Base-by-base conservation (phyloP, 2,329 filamentous ascomycete genomes). In the Xylaria sp. region DNA sequence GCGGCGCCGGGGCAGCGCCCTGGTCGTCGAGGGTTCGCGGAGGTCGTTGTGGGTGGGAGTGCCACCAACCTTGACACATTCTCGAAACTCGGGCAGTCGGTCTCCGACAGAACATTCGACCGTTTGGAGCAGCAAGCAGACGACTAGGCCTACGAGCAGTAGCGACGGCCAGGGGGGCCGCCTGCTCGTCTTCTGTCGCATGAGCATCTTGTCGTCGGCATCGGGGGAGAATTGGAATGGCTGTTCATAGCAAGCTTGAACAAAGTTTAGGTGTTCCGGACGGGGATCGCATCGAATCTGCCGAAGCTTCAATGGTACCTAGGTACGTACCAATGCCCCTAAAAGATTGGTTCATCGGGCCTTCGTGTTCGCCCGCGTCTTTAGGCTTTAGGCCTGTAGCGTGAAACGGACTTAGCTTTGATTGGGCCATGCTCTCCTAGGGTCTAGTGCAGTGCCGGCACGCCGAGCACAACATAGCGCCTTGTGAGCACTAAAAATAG, bases 61-160 rank as follows among this genome's bases (percentile, higher is more conserved):
- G 41, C 54, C 41, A 76, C 80, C 66, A 80, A 96, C 94, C 82
- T 92, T 79, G 54, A 98, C 86, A 75, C 95, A 99, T 76, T 93
- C 83, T 73, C 83, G 85, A 75, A 99, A 99, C 72, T 96, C 93
- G 17, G 92, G 92, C 62, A 97, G 81, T 57, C 87, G 85, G 76
- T 99, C 95, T 67, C 95, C 95, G 49, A 88, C 71, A 4, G 93
- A 97, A 27, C 93, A 95, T 55, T 81, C 77, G 15, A 81, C 81
- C n/a, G 76, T 75, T 53, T 69, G 71, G 31, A 77, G 74, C 63
- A 85, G 58, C 44, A 73, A 49, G 60, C 70, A 76, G 55, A 81
- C 66, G 43, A 80, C 62, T 49, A 78, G 65, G 47, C 79, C 65
- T 59, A 79, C 64, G 54, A 82, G 64, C 38, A 68, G 37, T 35